Base-by-base conservation (phyloP, 139 green algal genomes). In the Picochlorum sp. region DNA sequence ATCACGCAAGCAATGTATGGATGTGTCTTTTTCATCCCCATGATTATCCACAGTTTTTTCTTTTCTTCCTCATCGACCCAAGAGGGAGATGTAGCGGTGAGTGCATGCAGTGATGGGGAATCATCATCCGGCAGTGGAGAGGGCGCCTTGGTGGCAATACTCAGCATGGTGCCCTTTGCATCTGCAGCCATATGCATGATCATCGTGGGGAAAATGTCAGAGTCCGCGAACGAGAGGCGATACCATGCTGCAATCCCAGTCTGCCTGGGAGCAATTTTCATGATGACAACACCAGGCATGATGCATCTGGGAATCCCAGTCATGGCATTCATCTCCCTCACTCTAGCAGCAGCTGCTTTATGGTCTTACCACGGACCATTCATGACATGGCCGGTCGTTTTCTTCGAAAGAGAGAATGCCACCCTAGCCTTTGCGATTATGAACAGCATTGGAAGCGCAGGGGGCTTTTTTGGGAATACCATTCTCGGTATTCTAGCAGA, bases 361-460 rank as follows among this genome's bases (percentile, higher is more conserved):
- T 78, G 72, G 72, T 41, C 61, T 2, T 77, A 71, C 50, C 70
- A 77, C 24, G 70, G 56, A 9, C 66, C 67, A 30, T 71, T 78
- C 60, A 66, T 74, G 58, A 67, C 57, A 41, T 77, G 70, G 60
- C 79, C 79, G 13, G 74, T 70, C 7, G 75, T 65, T 10, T 85
- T 84, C 68, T 65, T 85, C 24, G 14, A 44, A 2, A 62, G 63
- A 0, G 50, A 72, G 26, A 54, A 68, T 21, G 77, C 70, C 1
- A 52, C 54, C 4, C 45, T 57, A 0, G 75, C 57, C 23, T 69
- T 73, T 59, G 67, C 71, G 8, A 49, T 77, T 21, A 82, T 82
- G 28, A 82, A 82, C 47, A 68, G 55, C 1, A 11, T 79, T 2
- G 71, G 70, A 28, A 30, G 18, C 3, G 34, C 77, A 11, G 72